Evolutionary conservation across 2,329 filamentous ascomycete genomes (phyloP).

Genomic region (Elsinoe ampelina): DNA sequence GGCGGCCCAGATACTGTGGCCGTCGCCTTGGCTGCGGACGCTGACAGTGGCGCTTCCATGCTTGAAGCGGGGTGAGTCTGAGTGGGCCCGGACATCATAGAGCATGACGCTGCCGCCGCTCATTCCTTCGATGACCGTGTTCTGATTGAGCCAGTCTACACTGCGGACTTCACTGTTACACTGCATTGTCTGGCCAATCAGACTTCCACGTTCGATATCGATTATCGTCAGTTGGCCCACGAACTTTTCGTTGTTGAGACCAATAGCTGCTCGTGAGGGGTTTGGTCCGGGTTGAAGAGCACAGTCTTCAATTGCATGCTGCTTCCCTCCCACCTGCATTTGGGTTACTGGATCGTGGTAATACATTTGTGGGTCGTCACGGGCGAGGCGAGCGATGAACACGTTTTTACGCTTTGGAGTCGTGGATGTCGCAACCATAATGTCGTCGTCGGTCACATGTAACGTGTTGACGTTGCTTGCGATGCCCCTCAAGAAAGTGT

Average conservation of each 20-base stretch:
- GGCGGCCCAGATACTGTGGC: conserved; percentile 12
- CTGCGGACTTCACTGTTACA: not conserved
- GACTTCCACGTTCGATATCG: not conserved
- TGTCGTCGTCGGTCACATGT: not conserved
- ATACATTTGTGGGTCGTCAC: not conserved
- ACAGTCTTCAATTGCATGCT: not conserved
- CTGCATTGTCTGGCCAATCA: not conserved
- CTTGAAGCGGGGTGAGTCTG: conserved; percentile 5
- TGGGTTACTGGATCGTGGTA: not conserved
- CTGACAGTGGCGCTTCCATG: conserved; percentile 9
- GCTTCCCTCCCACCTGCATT: not conserved
- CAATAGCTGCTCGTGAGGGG: not conserved
- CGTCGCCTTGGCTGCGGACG: conserved; percentile 13
- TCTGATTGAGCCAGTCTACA: conserved; percentile 15
- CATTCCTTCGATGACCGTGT: conserved; percentile 13
- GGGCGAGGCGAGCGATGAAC: conserved; percentile 7
- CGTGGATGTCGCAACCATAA: conserved; percentile 8
- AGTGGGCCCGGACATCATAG: conserved; percentile 12
- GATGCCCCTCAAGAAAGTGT: conserved; percentile 7
- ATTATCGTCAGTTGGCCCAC: not conserved
- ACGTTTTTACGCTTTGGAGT: conserved; percentile 13
- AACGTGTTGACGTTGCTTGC: conserved; percentile 8
- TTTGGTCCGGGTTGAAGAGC: not conserved
- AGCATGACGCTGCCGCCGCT: not conserved
- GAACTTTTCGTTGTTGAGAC: not conserved